Percentiles rank a stretch among this genome's conserved stretches.
These are phyloP conservation scores for Trichosporon faecale DNA, from an alignment of 1,284 basidiomycete species.

Conservation along the genomic window DNA sequence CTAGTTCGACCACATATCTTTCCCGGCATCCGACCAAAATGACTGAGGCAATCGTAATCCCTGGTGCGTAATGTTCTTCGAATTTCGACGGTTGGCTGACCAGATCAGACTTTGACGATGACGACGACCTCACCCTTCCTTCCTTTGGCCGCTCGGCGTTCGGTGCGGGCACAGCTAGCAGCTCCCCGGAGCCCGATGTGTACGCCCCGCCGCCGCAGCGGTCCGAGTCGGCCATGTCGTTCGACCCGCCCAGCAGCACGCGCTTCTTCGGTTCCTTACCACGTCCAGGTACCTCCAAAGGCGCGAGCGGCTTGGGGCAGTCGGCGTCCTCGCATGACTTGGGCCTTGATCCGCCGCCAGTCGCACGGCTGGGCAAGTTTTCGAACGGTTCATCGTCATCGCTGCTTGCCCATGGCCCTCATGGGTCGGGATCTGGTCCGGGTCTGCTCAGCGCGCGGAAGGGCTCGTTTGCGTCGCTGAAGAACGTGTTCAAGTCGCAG, in stretches of 20 bases:
- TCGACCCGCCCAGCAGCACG: conserved; percentile 24
- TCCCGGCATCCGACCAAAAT: background rate
- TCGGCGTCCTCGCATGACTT: conserved; percentile 22
- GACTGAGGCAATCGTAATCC: conserved; percentile 45
- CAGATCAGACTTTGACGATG: conserved; percentile 44
- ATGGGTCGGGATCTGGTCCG: conserved; percentile 13
- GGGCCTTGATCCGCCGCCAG: conserved; percentile 5
- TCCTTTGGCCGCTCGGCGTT: conserved; percentile 32
- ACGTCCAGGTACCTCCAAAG: background rate
- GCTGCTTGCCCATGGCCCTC: conserved; percentile 30
- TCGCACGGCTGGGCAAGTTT: conserved; percentile 37
- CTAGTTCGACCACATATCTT: background rate
- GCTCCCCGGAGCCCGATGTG: conserved; percentile 20
- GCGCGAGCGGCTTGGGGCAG: conserved; percentile 2
- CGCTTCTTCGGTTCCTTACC: conserved; percentile 4
- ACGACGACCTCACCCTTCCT: conserved; percentile 41
- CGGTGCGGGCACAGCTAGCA: conserved; percentile 19
- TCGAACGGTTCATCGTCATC: conserved; percentile 54
- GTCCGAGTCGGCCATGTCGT: conserved; percentile 29
- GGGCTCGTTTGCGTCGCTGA: conserved; percentile 79
- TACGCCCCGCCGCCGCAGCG: conserved; percentile 29
- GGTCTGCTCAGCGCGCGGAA: conserved; percentile 59
- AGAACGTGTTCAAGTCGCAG: conserved; percentile 73
- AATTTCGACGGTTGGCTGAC: background rate
- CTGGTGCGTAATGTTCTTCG: conserved; percentile 32